phyloP scores from a whole-genome alignment of 1,284 basidiomycete genomes.

The Irpex sp. region DNA sequence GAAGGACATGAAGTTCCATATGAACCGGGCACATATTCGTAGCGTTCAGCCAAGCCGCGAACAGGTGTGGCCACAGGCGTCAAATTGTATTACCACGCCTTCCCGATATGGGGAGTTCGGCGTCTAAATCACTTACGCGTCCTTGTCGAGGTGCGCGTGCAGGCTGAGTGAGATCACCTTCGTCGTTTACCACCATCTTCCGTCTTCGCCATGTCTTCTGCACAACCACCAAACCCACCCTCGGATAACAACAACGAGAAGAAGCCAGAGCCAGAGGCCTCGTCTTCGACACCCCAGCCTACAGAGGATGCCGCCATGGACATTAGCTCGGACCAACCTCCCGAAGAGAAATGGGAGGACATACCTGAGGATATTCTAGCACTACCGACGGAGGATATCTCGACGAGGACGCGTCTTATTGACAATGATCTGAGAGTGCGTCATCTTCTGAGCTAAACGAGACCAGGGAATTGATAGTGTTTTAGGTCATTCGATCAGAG shows the following conservation, averaged over 20 bases:
- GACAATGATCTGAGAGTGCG: conserved; percentile 92
- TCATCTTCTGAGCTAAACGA: conserved; percentile 4
- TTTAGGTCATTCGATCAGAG: conserved; percentile 94
- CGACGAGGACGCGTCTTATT: conserved; percentile 84
- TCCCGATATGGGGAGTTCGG: not conserved
- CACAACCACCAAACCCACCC: conserved; percentile 53
- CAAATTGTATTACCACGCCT: not conserved
- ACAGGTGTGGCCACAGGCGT: not conserved
- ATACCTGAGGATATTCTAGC: conserved; percentile 79
- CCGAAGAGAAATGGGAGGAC: conserved; percentile 79
- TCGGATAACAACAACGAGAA: conserved; percentile 45
- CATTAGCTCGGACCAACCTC: conserved; percentile 61
- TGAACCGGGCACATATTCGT: too few relatives aligned
- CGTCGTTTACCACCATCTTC: conserved; percentile 1
- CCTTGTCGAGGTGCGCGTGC: not conserved
- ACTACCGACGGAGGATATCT: conserved; percentile 77
- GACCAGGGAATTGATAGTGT: not conserved
- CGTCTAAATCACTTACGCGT: conserved; percentile 1
- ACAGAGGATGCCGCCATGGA: conserved; percentile 59
- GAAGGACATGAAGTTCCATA: too few relatives aligned
- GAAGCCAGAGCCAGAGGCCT: conserved; percentile 35
- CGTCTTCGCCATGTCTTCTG: conserved; percentile 54
- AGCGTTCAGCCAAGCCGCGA: not conserved
- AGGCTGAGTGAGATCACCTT: not conserved
- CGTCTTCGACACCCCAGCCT: conserved; percentile 32